Percentiles rank a stretch among this genome's conserved stretches.
phyloP scores from a whole-genome alignment of 805 yeast species.

The Metschnikowia picachoensis region DNA sequence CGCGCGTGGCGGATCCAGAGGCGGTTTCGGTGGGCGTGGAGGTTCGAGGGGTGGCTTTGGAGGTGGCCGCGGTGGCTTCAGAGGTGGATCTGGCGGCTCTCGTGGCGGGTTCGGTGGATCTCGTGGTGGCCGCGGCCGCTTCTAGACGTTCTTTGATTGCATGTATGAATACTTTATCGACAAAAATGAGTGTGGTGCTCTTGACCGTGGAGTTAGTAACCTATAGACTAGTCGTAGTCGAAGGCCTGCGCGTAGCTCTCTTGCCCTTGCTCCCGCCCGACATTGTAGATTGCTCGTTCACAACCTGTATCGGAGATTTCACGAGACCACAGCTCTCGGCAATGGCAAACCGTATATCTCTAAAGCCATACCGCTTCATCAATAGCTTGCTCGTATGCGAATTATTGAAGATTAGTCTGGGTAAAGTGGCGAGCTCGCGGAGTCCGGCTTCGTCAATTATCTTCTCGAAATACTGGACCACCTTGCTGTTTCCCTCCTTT shows the following conservation, averaged over 20 bases:
- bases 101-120: slow-evolving; percentile 29
- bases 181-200: neutral
- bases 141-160: slow-evolving; percentile 12
- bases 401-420: slow-evolving; percentile 51
- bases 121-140: slow-evolving; percentile 20
- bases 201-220: neutral
- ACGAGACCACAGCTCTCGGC: slow-evolving; percentile 49
- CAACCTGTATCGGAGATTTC: neutral
- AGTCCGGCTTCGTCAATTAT: slow-evolving; percentile 36
- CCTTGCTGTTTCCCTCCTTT: slow-evolving; percentile 22
- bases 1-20: slow-evolving; percentile 30
- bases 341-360: slow-evolving; percentile 47
- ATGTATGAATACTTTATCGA: slow-evolving; percentile 13
- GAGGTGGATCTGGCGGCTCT: slow-evolving; percentile 36
- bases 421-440: slow-evolving; percentile 34
- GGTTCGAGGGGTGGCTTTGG: slow-evolving; percentile 18
- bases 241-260: slow-evolving; percentile 3
- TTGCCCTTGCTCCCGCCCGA: neutral
- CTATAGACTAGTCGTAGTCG: neutral
- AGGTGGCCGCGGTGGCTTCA: slow-evolving; percentile 28
- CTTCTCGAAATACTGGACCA: slow-evolving; percentile 27
- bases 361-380: slow-evolving; percentile 48
- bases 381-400: slow-evolving; percentile 35
- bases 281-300: neutral
- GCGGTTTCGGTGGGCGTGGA: slow-evolving; percentile 30